A percentile compares a stretch with the other conserved stretches of the same genome.
Evolutionary conservation across 305 asterid species (phyloP).

Genomic region (Plantago coronopus): DNA sequence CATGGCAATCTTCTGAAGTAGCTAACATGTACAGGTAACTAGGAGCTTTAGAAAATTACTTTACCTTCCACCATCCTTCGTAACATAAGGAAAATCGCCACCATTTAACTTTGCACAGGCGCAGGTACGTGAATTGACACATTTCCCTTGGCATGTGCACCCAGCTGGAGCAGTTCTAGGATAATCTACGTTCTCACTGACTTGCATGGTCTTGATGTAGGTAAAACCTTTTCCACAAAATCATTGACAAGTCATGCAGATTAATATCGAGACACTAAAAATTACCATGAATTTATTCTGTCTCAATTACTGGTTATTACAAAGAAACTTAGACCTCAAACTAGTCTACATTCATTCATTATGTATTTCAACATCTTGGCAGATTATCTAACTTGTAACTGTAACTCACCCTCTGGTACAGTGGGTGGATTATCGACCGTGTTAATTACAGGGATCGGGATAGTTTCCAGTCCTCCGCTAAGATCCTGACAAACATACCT

Average conservation of each 20-base stretch:
- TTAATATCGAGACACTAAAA: background rate
- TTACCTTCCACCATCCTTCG: slow-evolving; percentile 67
- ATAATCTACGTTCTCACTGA: slow-evolving; percentile 38
- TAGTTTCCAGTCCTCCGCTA: slow-evolving; percentile 50
- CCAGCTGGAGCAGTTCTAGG: slow-evolving; percentile 51
- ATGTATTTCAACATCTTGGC: background rate
- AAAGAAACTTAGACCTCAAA: background rate
- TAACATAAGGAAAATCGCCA: slow-evolving; percentile 75
- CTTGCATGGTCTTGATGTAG: slow-evolving; percentile 49
- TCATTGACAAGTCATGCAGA: background rate
- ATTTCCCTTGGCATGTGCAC: slow-evolving; percentile 54
- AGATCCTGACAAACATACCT: slow-evolving; percentile 64
- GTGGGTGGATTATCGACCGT: slow-evolving; percentile 63
- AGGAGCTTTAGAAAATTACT: background rate
- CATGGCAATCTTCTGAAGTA: background rate
- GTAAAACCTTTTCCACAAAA: slow-evolving; percentile 36
- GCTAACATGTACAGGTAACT: background rate
- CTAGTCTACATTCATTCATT: background rate
- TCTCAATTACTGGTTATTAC: no score
- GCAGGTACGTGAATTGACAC: slow-evolving; percentile 58
- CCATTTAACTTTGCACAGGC: slow-evolving; percentile 83
- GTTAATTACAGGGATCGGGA: slow-evolving; percentile 65
- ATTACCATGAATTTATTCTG: no score
- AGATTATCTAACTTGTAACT: background rate
- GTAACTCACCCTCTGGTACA: slow-evolving; percentile 46